Percentiles rank a stretch among this genome's conserved stretches.
Conservation (phyloP, 2,329 filamentous ascomycete species). For the Cyphellophora europaea region DNA sequence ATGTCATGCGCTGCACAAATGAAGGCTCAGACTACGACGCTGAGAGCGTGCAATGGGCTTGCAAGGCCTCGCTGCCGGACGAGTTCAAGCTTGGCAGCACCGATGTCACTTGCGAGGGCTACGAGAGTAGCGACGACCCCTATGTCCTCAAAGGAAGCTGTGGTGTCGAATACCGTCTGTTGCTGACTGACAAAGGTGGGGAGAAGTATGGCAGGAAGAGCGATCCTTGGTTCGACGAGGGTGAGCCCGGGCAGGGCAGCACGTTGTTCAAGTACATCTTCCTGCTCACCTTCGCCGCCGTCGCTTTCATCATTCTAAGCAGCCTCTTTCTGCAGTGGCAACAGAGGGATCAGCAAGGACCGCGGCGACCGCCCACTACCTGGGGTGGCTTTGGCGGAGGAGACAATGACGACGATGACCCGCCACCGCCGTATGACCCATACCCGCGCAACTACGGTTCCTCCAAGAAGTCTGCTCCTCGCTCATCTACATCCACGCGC, state of each 20-base stretch:
- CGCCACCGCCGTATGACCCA: constrained; percentile 30
- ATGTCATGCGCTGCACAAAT: constrained; percentile 85
- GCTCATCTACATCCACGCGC: constrained; percentile 15
- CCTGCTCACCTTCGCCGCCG: constrained; percentile 23
- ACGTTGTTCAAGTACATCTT: constrained; percentile 24
- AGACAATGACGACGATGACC: constrained; percentile 28
- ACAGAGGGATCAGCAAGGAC: constrained; percentile 14
- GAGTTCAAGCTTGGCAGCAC: constrained; percentile 72
- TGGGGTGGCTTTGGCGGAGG: constrained; percentile 21
- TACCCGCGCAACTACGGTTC: constrained; percentile 29
- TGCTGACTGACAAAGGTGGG: constrained; percentile 69
- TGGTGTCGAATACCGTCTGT: constrained; percentile 77
- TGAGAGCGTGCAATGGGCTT: constrained; percentile 87
- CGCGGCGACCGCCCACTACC: constrained; percentile 21
- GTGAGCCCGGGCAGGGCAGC: not conserved
- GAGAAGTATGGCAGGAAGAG: constrained; percentile 50
- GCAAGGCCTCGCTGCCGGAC: constrained; percentile 53
- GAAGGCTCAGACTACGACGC: constrained; percentile 67
- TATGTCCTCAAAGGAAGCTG: constrained; percentile 89
- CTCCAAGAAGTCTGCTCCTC: constrained; percentile 26
- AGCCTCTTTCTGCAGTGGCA: constrained; percentile 20
- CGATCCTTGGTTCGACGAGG: constrained; percentile 17
- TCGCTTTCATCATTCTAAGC: constrained; percentile 21
- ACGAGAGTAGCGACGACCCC: constrained; percentile 63
- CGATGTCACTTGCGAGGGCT: constrained; percentile 89